Conservation (phyloP, 2,329 filamentous ascomycete genomes). For the Talaromyces sp. region DNA sequence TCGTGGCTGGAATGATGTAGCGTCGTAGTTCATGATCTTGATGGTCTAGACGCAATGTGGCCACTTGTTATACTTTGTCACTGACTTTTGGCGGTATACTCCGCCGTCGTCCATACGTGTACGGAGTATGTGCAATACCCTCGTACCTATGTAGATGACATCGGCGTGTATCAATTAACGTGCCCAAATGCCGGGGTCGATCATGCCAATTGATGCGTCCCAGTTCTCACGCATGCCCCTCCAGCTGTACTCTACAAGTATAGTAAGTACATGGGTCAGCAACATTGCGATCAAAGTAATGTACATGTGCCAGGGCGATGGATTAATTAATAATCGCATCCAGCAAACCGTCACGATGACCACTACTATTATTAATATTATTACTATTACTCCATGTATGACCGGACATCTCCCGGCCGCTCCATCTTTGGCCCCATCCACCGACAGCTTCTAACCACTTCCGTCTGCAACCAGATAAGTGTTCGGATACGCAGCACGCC, state of each 20-base stretch:
- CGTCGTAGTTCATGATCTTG: background rate
- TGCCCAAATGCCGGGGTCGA: background rate
- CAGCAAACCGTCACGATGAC: background rate
- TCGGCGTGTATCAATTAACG: no score
- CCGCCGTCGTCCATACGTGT: background rate
- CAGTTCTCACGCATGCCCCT: no score
- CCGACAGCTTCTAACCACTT: background rate
- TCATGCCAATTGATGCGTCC: background rate
- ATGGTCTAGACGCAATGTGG: background rate
- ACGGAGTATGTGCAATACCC: background rate
- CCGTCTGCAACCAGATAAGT: background rate
- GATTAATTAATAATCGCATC: background rate
- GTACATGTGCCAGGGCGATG: background rate
- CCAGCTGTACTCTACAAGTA: no score
- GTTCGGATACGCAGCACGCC: background rate
- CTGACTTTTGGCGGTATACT: background rate
- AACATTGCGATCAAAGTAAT: no score
- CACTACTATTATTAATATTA: background rate
- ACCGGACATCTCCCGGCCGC: background rate
- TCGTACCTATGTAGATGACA: no score
- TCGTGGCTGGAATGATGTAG: background rate
- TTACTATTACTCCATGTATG: background rate
- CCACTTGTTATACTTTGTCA: background rate
- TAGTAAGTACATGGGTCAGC: no score
- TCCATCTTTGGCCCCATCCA: background rate